phyloP scores from a whole-genome alignment of 2,329 filamentous ascomycete genomes.

The Fusarium sp. region DNA sequence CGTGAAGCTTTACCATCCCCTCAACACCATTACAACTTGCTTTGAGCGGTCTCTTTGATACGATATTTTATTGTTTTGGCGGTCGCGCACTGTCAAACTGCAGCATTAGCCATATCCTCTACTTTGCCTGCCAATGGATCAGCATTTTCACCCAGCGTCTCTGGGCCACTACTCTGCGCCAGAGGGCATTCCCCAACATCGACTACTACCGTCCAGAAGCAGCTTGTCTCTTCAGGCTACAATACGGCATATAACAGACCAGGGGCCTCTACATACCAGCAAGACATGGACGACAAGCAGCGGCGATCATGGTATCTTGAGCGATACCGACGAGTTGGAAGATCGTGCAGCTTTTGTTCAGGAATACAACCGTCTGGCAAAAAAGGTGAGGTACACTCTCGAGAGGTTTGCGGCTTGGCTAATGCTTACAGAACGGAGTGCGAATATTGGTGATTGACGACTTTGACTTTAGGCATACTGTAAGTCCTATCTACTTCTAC shows the following conservation, averaged over 20 bases:
- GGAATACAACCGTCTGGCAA: conserved; percentile 74
- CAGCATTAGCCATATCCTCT: conserved; percentile 28
- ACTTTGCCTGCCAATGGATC: conserved; percentile 40
- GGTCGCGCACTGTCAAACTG: conserved; percentile 8
- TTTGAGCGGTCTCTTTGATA: conserved; percentile 24
- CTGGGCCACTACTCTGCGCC: conserved; percentile 36
- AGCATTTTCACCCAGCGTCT: conserved; percentile 18
- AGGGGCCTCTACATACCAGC: conserved; percentile 58
- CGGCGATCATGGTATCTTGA: conserved; percentile 62
- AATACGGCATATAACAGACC: conserved; percentile 45
- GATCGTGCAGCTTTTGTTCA: conserved; percentile 65
- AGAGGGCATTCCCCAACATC: conserved; percentile 27
- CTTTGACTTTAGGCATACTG: conserved; percentile 52
- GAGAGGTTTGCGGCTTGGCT: neutral
- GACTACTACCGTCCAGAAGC: conserved; percentile 47
- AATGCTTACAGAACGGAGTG: conserved; percentile 65
- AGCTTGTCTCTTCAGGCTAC: conserved; percentile 49
- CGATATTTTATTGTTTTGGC: conserved; percentile 28
- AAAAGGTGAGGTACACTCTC: conserved; percentile 61
- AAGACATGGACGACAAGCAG: conserved; percentile 72
- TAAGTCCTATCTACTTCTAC: conserved; percentile 45
- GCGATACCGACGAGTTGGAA: conserved; percentile 65
- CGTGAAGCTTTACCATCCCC: conserved; percentile 34
- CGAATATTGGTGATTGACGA: conserved; percentile 57
- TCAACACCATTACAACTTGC: conserved; percentile 17